Percentiles rank a stretch among this genome's conserved stretches.
These are phyloP conservation scores for Ajuga chamaepitys DNA, from an alignment of 257 asterid species.

Conservation along the genomic window DNA sequence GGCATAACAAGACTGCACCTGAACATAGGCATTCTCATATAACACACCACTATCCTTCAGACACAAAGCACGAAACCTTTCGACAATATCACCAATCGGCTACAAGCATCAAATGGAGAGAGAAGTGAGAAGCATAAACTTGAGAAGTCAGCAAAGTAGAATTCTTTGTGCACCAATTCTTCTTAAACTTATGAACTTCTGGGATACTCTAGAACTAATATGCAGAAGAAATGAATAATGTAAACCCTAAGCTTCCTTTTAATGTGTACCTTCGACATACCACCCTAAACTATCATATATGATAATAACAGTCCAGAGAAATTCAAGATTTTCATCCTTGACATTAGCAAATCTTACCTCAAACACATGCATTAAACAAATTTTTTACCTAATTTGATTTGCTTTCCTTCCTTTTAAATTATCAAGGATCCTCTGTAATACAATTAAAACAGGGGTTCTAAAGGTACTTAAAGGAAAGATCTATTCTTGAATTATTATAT, in stretches of 20 bases:
- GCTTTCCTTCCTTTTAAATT: background rate
- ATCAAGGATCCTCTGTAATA: background rate
- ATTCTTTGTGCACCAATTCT: background rate
- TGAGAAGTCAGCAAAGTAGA: background rate
- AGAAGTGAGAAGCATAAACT: conserved; percentile 13
- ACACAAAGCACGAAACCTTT: conserved; percentile 75
- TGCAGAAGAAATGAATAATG: background rate
- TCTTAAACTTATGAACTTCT: background rate
- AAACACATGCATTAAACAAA: background rate
- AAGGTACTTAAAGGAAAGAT: background rate
- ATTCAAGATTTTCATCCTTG: background rate
- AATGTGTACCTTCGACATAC: no score
- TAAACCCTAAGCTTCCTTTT: background rate
- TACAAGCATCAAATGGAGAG: conserved; percentile 32
- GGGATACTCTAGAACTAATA: background rate
- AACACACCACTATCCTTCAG: conserved; percentile 90
- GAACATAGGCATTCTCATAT: conserved; percentile 85
- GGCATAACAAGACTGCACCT: conserved; percentile 38
- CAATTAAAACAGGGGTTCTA: background rate
- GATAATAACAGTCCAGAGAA: background rate
- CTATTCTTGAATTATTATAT: background rate
- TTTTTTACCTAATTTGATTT: background rate
- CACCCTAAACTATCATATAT: background rate
- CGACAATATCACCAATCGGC: conserved; percentile 82
- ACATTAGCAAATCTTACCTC: background rate